phyloP scores from a whole-genome alignment of 2,329 filamentous ascomycete genomes.

The Verticillium isaacii region DNA sequence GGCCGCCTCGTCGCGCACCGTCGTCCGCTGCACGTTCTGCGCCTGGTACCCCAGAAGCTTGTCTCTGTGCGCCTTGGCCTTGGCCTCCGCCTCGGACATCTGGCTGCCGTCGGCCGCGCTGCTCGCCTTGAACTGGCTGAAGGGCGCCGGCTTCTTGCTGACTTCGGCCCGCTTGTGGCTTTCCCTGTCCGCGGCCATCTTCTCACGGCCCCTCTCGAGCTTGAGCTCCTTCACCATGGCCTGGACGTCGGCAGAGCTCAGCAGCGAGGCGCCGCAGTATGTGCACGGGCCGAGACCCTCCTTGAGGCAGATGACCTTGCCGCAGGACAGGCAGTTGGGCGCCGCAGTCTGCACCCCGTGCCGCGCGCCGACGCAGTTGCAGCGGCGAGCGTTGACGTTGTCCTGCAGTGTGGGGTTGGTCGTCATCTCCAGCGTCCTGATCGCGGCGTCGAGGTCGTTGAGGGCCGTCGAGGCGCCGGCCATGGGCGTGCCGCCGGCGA shows the following conservation, averaged over 20 bases:
- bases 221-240: slow-evolving; percentile 79
- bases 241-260: slow-evolving; percentile 70
- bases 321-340: slow-evolving; percentile 87
- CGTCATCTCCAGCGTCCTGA: slow-evolving; percentile 82
- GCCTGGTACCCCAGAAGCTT: slow-evolving; percentile 77
- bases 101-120: slow-evolving; percentile 23
- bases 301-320: slow-evolving; percentile 92
- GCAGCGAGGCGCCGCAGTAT: slow-evolving; percentile 72
- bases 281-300: slow-evolving; percentile 94
- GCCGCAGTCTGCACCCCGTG: slow-evolving; percentile 88
- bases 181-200: slow-evolving; percentile 75
- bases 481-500: slow-evolving; percentile 77
- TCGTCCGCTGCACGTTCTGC: slow-evolving; percentile 79
- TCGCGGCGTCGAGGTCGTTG: slow-evolving; percentile 71
- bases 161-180: slow-evolving; percentile 63
- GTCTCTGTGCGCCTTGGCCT: slow-evolving; percentile 75
- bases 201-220: slow-evolving; percentile 81
- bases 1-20: slow-evolving; percentile 77
- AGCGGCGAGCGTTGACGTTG: slow-evolving; percentile 59
- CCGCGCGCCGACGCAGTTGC: slow-evolving; percentile 81
- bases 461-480: slow-evolving; percentile 72
- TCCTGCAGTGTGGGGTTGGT: slow-evolving; percentile 72
- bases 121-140: slow-evolving; percentile 40
- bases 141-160: slow-evolving; percentile 54
- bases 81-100: slow-evolving; percentile 55